A percentile compares a stretch with the other conserved stretches of the same genome.
These are phyloP conservation scores for Litsea cubeba DNA, from an alignment of 164 flowering plant genomes.

Conservation along the genomic window DNA sequence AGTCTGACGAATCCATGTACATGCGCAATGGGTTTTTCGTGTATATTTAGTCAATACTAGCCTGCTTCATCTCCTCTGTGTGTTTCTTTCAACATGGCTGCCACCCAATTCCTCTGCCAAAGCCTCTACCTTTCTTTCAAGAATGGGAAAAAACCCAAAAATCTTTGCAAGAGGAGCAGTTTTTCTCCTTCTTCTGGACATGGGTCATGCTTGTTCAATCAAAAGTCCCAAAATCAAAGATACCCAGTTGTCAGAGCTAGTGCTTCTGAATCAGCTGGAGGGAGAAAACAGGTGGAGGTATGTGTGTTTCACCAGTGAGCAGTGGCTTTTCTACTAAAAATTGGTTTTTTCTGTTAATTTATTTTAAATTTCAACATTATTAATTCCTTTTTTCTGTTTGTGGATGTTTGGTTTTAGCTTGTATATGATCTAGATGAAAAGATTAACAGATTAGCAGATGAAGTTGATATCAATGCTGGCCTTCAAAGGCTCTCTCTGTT, in stretches of 20 bases:
- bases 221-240: constrained; percentile 21
- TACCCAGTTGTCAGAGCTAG: constrained; percentile 33
- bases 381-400: background rate
- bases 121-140: constrained; percentile 14
- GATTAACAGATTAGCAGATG: constrained; percentile 69
- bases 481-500: constrained; percentile 80
- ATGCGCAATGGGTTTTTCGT: too few species aligned
- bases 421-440: constrained; percentile 73
- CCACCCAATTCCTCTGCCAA: constrained; percentile 34
- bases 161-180: constrained; percentile 17
- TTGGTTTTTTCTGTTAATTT: background rate
- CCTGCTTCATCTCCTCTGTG: background rate
- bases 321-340: background rate
- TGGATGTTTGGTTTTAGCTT: constrained; percentile 38
- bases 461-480: constrained; percentile 66
- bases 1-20: too few species aligned
- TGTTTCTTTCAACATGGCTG: constrained; percentile 30
- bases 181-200: constrained; percentile 18
- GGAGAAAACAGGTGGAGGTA: constrained; percentile 61
- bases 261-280: constrained; percentile 33
- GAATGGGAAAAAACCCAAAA: constrained; percentile 21
- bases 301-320: background rate
- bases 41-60: too few species aligned
- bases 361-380: background rate
- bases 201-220: constrained; percentile 24